Conservation (phyloP, 179 eudicot genomes). For the Sideroxylon spinosum region DNA sequence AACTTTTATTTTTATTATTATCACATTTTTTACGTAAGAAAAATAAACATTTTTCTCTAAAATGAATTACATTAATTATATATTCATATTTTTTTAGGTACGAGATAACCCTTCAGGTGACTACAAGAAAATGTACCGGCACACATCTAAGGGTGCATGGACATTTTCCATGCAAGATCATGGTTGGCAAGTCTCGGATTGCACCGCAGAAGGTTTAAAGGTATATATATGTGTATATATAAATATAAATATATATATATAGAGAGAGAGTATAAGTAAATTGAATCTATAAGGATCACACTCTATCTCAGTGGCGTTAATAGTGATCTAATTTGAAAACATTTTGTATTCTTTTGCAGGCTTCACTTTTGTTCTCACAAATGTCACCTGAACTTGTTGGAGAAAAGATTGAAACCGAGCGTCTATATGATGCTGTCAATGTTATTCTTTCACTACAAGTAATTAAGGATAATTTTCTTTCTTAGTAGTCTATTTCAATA, state of each 20-base stretch:
- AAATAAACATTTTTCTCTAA: too few relatives aligned
- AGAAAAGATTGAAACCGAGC: slow-evolving; percentile 29
- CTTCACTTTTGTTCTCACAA: slow-evolving; percentile 42
- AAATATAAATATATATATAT: not conserved
- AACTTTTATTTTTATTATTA: too few relatives aligned
- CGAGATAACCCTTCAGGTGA: slow-evolving; percentile 54
- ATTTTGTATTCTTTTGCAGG: slow-evolving; percentile 20
- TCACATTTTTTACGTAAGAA: too few relatives aligned
- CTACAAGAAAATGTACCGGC: slow-evolving; percentile 47
- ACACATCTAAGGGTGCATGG: slow-evolving; percentile 64
- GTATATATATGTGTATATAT: too few relatives aligned
- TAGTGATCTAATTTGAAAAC: not conserved
- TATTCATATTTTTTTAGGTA: slow-evolving; percentile 29
- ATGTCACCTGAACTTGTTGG: slow-evolving; percentile 46
- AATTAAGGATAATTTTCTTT: too few relatives aligned
- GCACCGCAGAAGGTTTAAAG: slow-evolving; percentile 74
- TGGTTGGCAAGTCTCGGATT: slow-evolving; percentile 78
- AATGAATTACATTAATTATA: not conserved
- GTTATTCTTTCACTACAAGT: slow-evolving; percentile 62
- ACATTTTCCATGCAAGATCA: slow-evolving; percentile 68
- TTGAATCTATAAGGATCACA: not conserved
- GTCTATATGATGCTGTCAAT: slow-evolving; percentile 56
- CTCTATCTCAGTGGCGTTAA: too few relatives aligned
- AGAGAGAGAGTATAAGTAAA: too few relatives aligned
- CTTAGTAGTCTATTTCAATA: too few relatives aligned